Percentiles rank a stretch among this genome's conserved stretches.
phyloP scores from a whole-genome alignment of 345 rosid species.

The Raphanus sativus region DNA sequence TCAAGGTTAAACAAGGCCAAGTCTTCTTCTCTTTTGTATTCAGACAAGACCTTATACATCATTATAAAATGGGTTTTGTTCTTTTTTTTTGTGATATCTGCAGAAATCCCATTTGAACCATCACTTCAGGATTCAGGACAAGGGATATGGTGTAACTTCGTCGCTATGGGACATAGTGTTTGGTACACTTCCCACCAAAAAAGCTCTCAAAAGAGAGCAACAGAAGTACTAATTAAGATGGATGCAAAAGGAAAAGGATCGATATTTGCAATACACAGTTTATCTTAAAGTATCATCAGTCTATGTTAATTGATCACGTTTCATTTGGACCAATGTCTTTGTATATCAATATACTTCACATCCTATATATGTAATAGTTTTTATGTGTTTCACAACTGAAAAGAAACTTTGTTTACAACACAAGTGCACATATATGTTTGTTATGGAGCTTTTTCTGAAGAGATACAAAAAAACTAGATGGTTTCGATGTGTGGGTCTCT shows the following conservation, averaged over 20 bases:
- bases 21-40: not conserved
- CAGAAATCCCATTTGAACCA: constrained; percentile 96
- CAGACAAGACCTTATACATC: not conserved
- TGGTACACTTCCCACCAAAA: constrained; percentile 69
- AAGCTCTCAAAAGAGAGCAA: constrained; percentile 37
- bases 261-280: not conserved
- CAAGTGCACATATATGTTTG: not conserved
- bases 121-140: constrained; percentile 84
- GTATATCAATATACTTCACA: constrained; percentile 28
- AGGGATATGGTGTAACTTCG: constrained; percentile 91
- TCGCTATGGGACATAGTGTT: constrained; percentile 84
- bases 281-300: constrained; percentile 13
- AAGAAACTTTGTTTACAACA: not conserved
- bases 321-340: constrained; percentile 16
- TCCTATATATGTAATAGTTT: constrained; percentile 7
- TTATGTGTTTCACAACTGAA: constrained; percentile 1
- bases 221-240: not conserved
- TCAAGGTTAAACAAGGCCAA: constrained; percentile 59
- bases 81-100: not conserved
- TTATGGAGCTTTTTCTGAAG: not conserved
- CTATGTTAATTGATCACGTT: not conserved
- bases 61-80: not conserved
- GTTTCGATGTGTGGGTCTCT: not conserved
- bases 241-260: not conserved
- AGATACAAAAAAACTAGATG: not conserved